phyloP scores from a whole-genome alignment of 1,284 basidiomycete species.

The Microbotryum lychnidis-dioicae region DNA sequence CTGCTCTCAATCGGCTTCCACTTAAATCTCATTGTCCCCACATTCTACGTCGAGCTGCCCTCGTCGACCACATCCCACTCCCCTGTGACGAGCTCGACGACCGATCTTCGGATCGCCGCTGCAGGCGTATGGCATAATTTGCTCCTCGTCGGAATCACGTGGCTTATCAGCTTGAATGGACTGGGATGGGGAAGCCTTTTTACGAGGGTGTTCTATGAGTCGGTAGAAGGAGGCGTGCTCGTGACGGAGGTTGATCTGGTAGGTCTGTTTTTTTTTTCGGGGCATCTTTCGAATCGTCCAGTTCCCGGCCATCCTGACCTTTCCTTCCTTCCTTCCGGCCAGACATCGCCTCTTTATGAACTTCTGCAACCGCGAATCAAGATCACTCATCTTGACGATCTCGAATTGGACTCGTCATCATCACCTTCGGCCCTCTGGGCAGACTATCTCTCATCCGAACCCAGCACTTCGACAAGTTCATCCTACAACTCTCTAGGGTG shows the following conservation, averaged over 20 bases:
- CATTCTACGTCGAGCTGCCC: constrained; percentile 25
- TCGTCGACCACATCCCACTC: neutral
- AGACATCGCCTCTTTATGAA: constrained; percentile 3
- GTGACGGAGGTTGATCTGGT: neutral
- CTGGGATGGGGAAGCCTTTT: neutral
- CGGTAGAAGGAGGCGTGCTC: constrained; percentile 1
- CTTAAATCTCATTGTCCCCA: constrained; percentile 20
- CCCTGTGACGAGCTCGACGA: neutral
- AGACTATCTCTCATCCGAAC: no score
- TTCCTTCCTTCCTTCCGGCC: neutral
- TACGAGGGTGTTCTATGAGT: neutral
- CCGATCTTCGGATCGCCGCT: constrained; percentile 16
- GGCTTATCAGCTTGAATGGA: neutral
- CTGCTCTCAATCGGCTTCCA: constrained; percentile 13
- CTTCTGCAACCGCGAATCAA: constrained; percentile 3
- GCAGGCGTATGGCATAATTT: constrained; percentile 29
- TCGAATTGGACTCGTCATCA: constrained; percentile 23
- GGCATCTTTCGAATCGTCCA: neutral
- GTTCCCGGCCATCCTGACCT: neutral
- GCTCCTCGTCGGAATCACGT: neutral
- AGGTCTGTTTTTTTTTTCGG: neutral
- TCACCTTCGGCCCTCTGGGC: no score
- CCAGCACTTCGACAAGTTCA: no score
- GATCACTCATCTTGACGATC: constrained; percentile 26
- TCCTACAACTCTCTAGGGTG: no score